Percentiles rank a stretch among this genome's conserved stretches.
Conservation (phyloP, 495 filamentous ascomycete genomes). For the Xeromyces bisporus region DNA sequence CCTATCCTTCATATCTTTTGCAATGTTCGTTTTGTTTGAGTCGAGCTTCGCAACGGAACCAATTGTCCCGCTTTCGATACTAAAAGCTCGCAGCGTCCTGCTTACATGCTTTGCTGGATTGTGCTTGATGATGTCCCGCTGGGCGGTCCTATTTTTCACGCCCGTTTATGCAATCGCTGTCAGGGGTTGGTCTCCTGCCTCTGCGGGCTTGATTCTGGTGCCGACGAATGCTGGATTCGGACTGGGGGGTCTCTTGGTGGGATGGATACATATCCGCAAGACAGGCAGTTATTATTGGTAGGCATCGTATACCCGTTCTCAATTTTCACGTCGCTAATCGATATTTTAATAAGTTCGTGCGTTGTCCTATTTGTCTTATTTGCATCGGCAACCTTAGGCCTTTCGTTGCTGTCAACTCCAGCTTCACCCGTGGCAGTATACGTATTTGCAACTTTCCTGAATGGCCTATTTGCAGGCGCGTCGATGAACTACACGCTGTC, state of each 20-base stretch:
- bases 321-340: background rate
- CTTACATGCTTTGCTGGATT: conserved; percentile 52
- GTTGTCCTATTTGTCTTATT: conserved; percentile 38
- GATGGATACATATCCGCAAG: conserved; percentile 52
- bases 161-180: conserved; percentile 61
- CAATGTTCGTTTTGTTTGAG: conserved; percentile 45
- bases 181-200: conserved; percentile 42
- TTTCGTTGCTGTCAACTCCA: conserved; percentile 35
- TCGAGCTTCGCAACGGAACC: conserved; percentile 37
- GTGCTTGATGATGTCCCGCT: conserved; percentile 58
- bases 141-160: conserved; percentile 60
- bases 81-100: conserved; percentile 45
- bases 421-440: conserved; percentile 29
- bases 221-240: conserved; percentile 65
- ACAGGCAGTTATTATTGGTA: conserved; percentile 46
- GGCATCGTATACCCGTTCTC: conserved; percentile 2
- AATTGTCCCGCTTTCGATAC: conserved; percentile 49
- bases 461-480: conserved; percentile 53
- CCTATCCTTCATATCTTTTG: conserved; percentile 34
- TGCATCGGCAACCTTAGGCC: conserved; percentile 26
- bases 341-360: conserved; percentile 21
- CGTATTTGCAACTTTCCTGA: conserved; percentile 38
- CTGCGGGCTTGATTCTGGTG: conserved; percentile 52
- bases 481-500: conserved; percentile 62
- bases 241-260: conserved; percentile 48